phyloP scores from a whole-genome alignment of 257 asterid genomes.

The Ilex aquifolium region DNA sequence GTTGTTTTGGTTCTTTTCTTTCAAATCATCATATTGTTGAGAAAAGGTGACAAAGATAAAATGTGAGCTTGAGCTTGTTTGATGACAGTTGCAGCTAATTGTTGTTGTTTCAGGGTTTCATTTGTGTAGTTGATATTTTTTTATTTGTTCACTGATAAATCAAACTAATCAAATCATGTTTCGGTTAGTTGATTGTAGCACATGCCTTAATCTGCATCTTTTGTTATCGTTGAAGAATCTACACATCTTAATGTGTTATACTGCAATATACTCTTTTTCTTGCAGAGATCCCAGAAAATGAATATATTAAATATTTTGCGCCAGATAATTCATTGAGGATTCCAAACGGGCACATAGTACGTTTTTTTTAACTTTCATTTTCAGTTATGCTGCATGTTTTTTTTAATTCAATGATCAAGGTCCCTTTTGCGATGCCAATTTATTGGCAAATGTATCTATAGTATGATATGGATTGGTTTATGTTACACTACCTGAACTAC shows the following conservation, averaged over 20 bases:
- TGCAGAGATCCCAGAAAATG: conserved; percentile 95
- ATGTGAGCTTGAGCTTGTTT: too few species aligned
- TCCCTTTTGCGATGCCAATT: too few species aligned
- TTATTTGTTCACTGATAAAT: too few species aligned
- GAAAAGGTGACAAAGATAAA: too few species aligned
- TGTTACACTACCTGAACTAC: conserved; percentile 4
- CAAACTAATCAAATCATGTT: too few species aligned
- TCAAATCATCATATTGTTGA: too few species aligned
- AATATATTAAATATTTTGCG: conserved; percentile 78
- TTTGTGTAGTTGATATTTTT: background rate
- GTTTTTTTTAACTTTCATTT: conserved; percentile 18
- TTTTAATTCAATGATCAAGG: conserved; percentile 2
- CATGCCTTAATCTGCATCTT: background rate
- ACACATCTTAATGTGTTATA: too few species aligned
- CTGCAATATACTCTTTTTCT: conserved; percentile 3
- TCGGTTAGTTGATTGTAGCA: background rate
- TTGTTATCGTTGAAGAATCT: too few species aligned
- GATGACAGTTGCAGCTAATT: too few species aligned
- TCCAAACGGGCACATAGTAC: conserved; percentile 71
- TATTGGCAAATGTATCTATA: too few species aligned
- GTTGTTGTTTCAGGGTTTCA: background rate
- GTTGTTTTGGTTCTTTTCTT: too few species aligned
- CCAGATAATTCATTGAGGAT: conserved; percentile 81
- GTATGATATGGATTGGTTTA: background rate
- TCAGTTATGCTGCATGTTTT: conserved; percentile 5